Conservation (phyloP, 306 rosid species). For the Castanopsis chinensis region DNA sequence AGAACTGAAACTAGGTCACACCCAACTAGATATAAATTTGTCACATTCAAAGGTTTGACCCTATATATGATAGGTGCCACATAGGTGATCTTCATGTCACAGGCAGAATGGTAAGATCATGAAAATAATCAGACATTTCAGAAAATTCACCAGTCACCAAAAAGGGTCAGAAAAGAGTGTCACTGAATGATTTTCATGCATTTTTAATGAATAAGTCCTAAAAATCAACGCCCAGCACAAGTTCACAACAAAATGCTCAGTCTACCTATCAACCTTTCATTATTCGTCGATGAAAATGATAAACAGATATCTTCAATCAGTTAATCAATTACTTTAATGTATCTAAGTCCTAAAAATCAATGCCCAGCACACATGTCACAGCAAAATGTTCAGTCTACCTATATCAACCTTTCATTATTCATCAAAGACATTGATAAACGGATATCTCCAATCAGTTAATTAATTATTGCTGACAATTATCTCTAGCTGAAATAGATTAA, state of each 20-base stretch:
- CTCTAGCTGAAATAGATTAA: constrained; percentile 2
- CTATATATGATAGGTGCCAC: neutral
- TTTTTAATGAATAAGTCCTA: neutral
- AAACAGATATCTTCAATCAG: constrained; percentile 14
- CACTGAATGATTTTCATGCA: neutral
- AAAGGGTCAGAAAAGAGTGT: neutral
- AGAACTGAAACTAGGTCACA: neutral
- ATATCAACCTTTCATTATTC: neutral
- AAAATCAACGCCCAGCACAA: neutral
- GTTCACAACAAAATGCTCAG: neutral
- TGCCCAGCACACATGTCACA: neutral
- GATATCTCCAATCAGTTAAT: constrained; percentile 8
- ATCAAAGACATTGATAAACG: neutral
- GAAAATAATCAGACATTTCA: neutral
- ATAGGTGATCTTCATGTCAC: neutral
- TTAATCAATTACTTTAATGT: neutral
- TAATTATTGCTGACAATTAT: neutral
- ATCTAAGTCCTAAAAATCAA: neutral
- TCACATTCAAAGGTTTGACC: neutral
- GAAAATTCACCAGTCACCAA: constrained; percentile 1
- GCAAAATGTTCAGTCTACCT: too few relatives aligned
- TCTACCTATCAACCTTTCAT: neutral
- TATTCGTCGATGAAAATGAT: constrained; percentile 1
- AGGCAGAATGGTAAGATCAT: neutral
- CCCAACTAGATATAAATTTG: neutral